phyloP scores from a whole-genome alignment of 805 yeast genomes.

The Wickerhamiella australiensis region DNA sequence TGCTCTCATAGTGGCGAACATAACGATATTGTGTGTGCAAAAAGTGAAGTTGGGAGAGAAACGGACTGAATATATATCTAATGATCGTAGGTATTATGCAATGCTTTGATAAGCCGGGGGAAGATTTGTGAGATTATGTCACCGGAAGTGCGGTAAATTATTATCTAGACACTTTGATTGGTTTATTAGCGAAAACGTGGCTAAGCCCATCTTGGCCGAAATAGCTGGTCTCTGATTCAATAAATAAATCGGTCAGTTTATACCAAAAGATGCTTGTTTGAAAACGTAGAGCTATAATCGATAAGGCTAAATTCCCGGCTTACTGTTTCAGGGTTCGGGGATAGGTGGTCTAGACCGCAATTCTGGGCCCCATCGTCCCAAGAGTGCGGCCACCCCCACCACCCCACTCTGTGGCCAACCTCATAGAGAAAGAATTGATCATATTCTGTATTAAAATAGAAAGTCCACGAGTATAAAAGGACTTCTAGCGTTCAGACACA shows the following conservation, averaged over 20 bases:
- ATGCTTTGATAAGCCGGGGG: neutral
- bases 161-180: neutral
- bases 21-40: too few relatives aligned
- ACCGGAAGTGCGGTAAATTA: neutral
- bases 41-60: neutral
- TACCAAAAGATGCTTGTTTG: too few relatives aligned
- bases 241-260: too few relatives aligned
- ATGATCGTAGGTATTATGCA: neutral
- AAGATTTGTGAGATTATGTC: neutral
- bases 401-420: neutral
- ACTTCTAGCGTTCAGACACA: too few relatives aligned
- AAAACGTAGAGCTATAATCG: neutral
- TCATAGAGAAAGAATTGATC: neutral
- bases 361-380: neutral
- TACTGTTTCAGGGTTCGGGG: neutral
- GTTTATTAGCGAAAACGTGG: neutral
- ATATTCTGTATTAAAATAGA: neutral
- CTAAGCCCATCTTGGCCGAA: too few relatives aligned
- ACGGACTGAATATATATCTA: neutral
- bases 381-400: too few relatives aligned
- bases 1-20: neutral
- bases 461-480: too few relatives aligned
- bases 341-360: neutral
- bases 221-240: too few relatives aligned
- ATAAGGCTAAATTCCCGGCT: neutral